Evolutionary conservation across 768 basidiomycete genomes (phyloP), one percentile per base, ranked within the genome.

Genomic region (Nidula microcarpa): DNA sequence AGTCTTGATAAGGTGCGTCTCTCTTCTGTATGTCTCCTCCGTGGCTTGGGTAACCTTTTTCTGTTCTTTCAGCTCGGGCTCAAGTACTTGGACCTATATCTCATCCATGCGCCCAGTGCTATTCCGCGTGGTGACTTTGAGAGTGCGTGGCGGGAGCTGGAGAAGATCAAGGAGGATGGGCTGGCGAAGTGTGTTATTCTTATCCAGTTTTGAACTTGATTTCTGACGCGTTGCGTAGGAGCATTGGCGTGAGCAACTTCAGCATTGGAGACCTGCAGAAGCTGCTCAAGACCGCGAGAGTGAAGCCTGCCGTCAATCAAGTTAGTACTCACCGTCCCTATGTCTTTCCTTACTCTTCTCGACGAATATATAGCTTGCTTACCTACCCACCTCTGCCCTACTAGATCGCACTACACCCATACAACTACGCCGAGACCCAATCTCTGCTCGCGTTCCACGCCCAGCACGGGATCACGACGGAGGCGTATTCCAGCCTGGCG

Each of bases 191-290:
- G 49, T 47, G 52, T 35, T 18, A 35, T 49, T 43, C 54, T 53
- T 46, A 58, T 23, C 61, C 60, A 35, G 33, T 47, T 46, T 18
- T 17, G 33, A 30, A 4, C 23, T 30, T 30, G 23, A 30, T 30
- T 30, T 30, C 23, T 4, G 18, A 17, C 3, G 48, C 47, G 6
- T 30, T 10, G 0, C 39, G 14, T 53, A 87, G 85, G 77, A 86
- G 81, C 63, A 86, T 87, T 50, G 87, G 87, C 14, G 85, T 91
- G 51, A 84, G 82, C 68, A 90, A 90, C 66, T 89, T 85, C 64
- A 63, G 61, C 4, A 56, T 86, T 33, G 63, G 72, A 1, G 67
- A 84, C 47, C 71, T 91, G 14, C 70, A 86, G 59, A 65, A 65
- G 3, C 55, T 89, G 3, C 50, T 83, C 50, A 78, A 77, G 58